A percentile compares a stretch with the other conserved stretches of the same genome.
These are phyloP conservation scores for Kalanchoe fedtschenkoi DNA, from an alignment of 164 flowering plant species.

Conservation along the genomic window DNA sequence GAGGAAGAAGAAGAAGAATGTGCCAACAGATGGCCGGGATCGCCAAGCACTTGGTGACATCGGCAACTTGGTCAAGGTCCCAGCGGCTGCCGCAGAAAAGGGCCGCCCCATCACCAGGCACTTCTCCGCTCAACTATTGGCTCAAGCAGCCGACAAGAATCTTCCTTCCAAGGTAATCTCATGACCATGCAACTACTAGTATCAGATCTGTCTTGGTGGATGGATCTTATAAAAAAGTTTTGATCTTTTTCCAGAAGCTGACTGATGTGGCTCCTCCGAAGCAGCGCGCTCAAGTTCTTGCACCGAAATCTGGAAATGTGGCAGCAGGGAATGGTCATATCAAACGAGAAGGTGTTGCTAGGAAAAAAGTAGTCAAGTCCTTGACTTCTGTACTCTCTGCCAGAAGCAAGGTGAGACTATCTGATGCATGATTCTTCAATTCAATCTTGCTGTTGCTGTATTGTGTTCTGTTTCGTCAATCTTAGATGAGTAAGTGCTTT, in stretches of 20 bases:
- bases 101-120: conserved; percentile 15
- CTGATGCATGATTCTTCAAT: background rate
- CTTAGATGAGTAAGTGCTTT: background rate
- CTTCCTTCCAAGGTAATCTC: conserved; percentile 12
- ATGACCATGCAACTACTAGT: background rate
- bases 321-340: conserved; percentile 15
- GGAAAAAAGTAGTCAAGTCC: conserved; percentile 17
- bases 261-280: too few relatives aligned
- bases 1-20: conserved; percentile 22
- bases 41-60: conserved; percentile 36
- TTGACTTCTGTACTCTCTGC: conserved; percentile 38
- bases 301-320: conserved; percentile 1
- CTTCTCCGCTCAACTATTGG: conserved; percentile 10
- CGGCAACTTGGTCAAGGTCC: conserved; percentile 25
- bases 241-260: conserved; percentile 14
- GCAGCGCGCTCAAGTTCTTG: background rate
- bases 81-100: conserved; percentile 17
- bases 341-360: conserved; percentile 5
- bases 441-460: background rate
- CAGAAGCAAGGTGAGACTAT: conserved; percentile 30
- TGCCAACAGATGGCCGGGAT: conserved; percentile 19
- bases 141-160: conserved; percentile 12
- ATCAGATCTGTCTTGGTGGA: too few relatives aligned
- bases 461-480: background rate
- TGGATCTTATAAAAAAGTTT: background rate